Percentiles rank a stretch among this genome's conserved stretches.
These are phyloP conservation scores for Arachis stenosperma DNA, from an alignment of 306 rosid genomes.

Conservation along the genomic window DNA sequence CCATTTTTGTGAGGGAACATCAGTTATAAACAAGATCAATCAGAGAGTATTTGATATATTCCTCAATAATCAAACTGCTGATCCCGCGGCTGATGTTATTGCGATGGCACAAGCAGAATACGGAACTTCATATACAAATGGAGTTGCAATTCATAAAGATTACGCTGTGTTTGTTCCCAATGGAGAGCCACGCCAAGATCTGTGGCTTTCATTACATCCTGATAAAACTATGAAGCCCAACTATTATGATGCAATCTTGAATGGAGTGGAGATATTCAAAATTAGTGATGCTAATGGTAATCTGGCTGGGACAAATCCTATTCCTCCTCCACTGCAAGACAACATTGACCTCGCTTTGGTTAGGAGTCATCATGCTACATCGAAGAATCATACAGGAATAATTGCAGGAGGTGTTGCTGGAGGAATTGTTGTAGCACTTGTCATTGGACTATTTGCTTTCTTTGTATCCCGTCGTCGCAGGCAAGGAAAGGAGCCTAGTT, in stretches of 20 bases:
- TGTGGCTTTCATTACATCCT: slow-evolving; percentile 84
- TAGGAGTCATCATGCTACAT: slow-evolving; percentile 53
- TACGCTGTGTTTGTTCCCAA: slow-evolving; percentile 62
- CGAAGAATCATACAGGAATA: slow-evolving; percentile 57
- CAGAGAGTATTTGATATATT: slow-evolving; percentile 73
- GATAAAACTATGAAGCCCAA: slow-evolving; percentile 12
- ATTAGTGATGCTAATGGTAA: slow-evolving; percentile 54
- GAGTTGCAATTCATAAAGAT: slow-evolving; percentile 59
- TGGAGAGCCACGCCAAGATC: slow-evolving; percentile 72
- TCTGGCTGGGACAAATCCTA: slow-evolving; percentile 85
- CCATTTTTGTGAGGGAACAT: slow-evolving; percentile 77
- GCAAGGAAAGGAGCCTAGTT: slow-evolving; percentile 65
- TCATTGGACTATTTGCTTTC: slow-evolving; percentile 60
- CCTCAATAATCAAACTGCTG: slow-evolving; percentile 73
- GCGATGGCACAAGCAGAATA: background rate
- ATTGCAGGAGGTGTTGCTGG: slow-evolving; percentile 76
- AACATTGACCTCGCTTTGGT: slow-evolving; percentile 57
- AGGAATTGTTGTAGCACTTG: slow-evolving; percentile 61
- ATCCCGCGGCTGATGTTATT: slow-evolving; percentile 52
- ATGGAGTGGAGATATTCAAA: slow-evolving; percentile 91
- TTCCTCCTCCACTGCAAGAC: slow-evolving; percentile 60
- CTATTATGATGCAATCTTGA: slow-evolving; percentile 65
- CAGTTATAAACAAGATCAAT: slow-evolving; percentile 44
- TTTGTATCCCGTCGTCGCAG: slow-evolving; percentile 50
- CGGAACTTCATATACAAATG: slow-evolving; percentile 46